These are phyloP conservation scores for Mucuna pruriens DNA, from an alignment of 306 rosid genomes.

Conservation along the genomic window DNA sequence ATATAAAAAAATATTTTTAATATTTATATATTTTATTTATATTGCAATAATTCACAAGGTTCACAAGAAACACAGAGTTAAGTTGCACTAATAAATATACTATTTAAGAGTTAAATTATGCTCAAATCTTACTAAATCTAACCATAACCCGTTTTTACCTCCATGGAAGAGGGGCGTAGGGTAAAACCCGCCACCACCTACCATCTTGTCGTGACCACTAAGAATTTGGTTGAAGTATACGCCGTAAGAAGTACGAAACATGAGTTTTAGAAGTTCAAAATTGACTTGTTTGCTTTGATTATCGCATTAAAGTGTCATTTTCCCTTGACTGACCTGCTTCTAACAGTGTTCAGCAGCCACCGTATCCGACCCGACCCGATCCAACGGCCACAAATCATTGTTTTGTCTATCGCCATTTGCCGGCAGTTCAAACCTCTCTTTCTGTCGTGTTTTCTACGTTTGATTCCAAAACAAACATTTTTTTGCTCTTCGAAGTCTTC, in stretches of 20 bases:
- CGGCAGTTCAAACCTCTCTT: constrained; percentile 27
- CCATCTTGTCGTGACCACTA: no score
- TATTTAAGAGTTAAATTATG: no score
- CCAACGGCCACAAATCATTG: not conserved
- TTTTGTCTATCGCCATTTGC: constrained; percentile 23
- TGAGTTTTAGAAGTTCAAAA: not conserved
- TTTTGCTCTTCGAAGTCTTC: constrained; percentile 15
- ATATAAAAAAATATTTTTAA: no score
- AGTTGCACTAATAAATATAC: no score
- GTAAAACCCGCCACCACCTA: no score
- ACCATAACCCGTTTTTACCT: no score
- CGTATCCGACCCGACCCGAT: not conserved
- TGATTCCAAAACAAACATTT: constrained; percentile 1
- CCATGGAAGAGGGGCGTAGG: no score
- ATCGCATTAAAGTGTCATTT: not conserved
- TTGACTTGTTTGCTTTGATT: not conserved
- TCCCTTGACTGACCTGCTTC: constrained; percentile 10
- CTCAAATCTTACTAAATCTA: no score
- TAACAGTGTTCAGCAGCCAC: not conserved
- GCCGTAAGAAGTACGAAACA: not conserved
- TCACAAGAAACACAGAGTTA: no score
- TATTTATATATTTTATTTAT: no score
- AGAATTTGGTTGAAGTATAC: no score
- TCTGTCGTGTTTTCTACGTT: constrained; percentile 33
- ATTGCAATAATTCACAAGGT: no score